phyloP scores from a whole-genome alignment of 148 eudicot genomes.

The Chenopodium quinoa region DNA sequence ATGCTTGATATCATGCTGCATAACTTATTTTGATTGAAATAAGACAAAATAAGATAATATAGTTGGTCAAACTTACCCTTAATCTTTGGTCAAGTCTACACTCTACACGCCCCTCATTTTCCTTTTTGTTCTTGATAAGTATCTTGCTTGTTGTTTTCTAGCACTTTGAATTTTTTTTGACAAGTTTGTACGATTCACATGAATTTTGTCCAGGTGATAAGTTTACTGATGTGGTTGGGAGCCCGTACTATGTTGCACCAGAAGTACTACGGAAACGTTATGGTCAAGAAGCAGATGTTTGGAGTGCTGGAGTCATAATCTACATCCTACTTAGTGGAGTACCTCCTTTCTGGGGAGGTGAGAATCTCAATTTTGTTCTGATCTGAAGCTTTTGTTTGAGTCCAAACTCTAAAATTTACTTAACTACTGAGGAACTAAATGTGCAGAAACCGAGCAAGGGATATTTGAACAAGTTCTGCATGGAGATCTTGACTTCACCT shows the following conservation, averaged over 20 bases:
- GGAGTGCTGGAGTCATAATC: slow-evolving; percentile 91
- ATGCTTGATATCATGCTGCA: neutral
- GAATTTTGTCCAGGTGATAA: slow-evolving; percentile 50
- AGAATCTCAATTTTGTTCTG: slow-evolving; percentile 24
- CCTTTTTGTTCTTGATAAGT: neutral
- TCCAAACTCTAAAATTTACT: neutral
- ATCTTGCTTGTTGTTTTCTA: neutral
- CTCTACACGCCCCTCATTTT: neutral
- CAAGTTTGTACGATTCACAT: neutral
- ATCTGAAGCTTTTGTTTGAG: neutral
- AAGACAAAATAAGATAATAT: too few relatives aligned
- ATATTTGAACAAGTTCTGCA: slow-evolving; percentile 83
- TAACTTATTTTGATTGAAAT: neutral
- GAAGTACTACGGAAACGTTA: slow-evolving; percentile 75
- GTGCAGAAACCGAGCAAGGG: slow-evolving; percentile 73
- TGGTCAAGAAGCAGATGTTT: slow-evolving; percentile 85
- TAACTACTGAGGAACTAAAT: slow-evolving; percentile 10
- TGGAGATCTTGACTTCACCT: slow-evolving; percentile 81
- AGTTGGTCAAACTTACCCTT: too few relatives aligned
- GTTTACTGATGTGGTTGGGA: slow-evolving; percentile 85
- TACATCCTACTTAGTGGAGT: slow-evolving; percentile 80
- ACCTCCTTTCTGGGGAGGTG: slow-evolving; percentile 96
- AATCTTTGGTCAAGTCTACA: neutral
- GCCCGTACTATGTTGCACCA: slow-evolving; percentile 94
- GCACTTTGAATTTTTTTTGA: too few relatives aligned